Evolutionary conservation across 768 basidiomycete species (phyloP).

Genomic region (Pleurotus cornucopiae): DNA sequence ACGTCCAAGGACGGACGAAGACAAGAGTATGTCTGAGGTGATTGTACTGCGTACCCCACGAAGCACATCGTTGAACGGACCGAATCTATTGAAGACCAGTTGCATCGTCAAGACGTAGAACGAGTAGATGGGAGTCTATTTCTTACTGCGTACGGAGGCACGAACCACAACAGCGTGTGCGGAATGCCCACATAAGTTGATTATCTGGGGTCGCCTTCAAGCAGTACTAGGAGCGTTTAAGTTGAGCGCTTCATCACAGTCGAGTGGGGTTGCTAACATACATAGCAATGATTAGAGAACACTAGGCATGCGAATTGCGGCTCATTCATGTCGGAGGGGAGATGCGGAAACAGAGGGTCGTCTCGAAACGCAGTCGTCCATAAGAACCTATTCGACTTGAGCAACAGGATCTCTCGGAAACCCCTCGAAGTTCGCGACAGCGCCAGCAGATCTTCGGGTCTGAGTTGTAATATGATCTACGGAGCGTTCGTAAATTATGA

Average conservation of each 20-base stretch:
- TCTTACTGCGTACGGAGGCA: conserved; percentile 14
- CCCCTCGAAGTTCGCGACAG: conserved; percentile 38
- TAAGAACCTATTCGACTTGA: conserved; percentile 27
- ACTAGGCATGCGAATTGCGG: conserved; percentile 40
- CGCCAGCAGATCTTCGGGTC: conserved; percentile 40
- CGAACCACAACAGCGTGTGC: conserved; percentile 12
- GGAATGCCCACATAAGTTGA: conserved; percentile 15
- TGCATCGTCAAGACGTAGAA: not conserved
- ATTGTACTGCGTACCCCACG: not conserved
- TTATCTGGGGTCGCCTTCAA: conserved; percentile 6
- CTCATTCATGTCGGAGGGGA: conserved; percentile 41
- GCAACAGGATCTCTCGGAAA: conserved; percentile 36
- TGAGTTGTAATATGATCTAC: conserved; percentile 38
- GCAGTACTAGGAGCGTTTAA: conserved; percentile 10
- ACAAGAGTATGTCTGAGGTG: not conserved
- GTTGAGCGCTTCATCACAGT: too few species aligned
- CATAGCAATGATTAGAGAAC: conserved; percentile 42
- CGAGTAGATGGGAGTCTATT: not conserved
- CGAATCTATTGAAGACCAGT: not conserved
- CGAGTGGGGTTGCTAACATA: conserved; percentile 11
- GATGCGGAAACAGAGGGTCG: conserved; percentile 32
- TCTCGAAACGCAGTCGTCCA: conserved; percentile 31
- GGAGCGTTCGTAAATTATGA: not conserved
- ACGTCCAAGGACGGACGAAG: not conserved
- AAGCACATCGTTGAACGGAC: too few species aligned